Evolutionary conservation across 2,329 filamentous ascomycete species (phyloP).

Genomic region (Mycosphaerelloides madeirae): DNA sequence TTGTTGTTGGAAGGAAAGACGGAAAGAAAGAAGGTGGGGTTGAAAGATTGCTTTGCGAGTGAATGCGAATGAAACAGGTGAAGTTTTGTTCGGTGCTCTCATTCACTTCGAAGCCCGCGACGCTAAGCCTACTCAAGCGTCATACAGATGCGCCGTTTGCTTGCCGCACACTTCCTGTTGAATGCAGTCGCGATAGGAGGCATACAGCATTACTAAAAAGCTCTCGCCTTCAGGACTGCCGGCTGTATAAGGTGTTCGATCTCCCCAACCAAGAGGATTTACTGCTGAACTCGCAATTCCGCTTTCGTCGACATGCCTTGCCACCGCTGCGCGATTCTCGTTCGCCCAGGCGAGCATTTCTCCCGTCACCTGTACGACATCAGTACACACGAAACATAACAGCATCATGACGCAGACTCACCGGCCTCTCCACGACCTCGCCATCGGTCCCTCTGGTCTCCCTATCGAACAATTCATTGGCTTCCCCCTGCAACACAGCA

Average conservation of each 20-base stretch:
- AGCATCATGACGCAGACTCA: background rate
- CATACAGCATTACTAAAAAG: conserved; percentile 42
- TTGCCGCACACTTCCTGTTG: conserved; percentile 19
- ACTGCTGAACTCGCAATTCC: conserved; percentile 41
- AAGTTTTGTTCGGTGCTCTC: too few relatives aligned
- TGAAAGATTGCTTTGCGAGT: background rate
- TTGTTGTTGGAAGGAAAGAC: too few relatives aligned
- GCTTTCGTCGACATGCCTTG: conserved; percentile 31
- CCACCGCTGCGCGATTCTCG: conserved; percentile 36
- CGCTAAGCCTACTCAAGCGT: too few relatives aligned
- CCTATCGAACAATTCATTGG: background rate
- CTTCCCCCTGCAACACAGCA: conserved; percentile 1
- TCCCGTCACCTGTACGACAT: conserved; percentile 4
- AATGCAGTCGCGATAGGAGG: conserved; percentile 41
- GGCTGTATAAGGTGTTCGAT: conserved; percentile 11
- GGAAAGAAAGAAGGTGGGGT: too few relatives aligned
- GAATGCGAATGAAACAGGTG: background rate
- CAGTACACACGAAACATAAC: background rate
- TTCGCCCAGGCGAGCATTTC: conserved; percentile 39
- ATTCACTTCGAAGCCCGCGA: background rate
- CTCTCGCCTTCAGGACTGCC: conserved; percentile 42
- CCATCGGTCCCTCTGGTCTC: background rate
- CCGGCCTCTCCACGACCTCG: background rate
- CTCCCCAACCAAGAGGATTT: conserved; percentile 34
- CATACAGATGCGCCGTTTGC: background rate